phyloP scores from a whole-genome alignment of 2,329 filamentous ascomycete genomes.

The Dothidotthia symphoricarpi region DNA sequence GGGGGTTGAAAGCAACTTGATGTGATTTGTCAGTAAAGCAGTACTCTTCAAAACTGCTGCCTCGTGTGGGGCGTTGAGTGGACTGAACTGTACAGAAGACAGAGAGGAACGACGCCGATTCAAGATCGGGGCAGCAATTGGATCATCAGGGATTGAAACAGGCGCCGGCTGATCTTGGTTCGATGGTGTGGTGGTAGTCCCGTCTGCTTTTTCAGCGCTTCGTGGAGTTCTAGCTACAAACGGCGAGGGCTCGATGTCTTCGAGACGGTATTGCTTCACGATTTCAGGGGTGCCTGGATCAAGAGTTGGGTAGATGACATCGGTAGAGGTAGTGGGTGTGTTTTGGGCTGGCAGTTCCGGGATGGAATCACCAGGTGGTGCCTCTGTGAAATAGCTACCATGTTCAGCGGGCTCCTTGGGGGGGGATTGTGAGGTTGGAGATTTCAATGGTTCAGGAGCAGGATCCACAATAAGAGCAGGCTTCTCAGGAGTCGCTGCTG shows the following conservation, averaged over 20 bases:
- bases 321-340: constrained; percentile 28
- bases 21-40: constrained; percentile 43
- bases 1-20: constrained; percentile 51
- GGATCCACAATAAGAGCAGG: constrained; percentile 9
- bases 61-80: constrained; percentile 27
- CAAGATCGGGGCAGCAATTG: constrained; percentile 36
- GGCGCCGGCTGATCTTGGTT: constrained; percentile 13
- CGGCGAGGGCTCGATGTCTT: constrained; percentile 37
- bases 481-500: constrained; percentile 20
- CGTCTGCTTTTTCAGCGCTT: constrained; percentile 18
- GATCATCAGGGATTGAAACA: constrained; percentile 29
- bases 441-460: constrained; percentile 9
- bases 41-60: constrained; percentile 35
- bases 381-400: constrained; percentile 9
- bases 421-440: constrained; percentile 25
- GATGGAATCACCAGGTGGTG: constrained; percentile 5
- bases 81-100: constrained; percentile 38
- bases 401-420: constrained; percentile 24
- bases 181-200: constrained; percentile 25
- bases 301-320: constrained; percentile 24
- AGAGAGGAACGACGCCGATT: constrained; percentile 37
- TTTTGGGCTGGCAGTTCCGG: constrained; percentile 15
- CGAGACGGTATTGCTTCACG: constrained; percentile 25
- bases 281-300: constrained; percentile 32
- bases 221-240: constrained; percentile 30